Base-by-base conservation (phyloP, 2,329 filamentous ascomycete genomes). In the Penicillium sp. region DNA sequence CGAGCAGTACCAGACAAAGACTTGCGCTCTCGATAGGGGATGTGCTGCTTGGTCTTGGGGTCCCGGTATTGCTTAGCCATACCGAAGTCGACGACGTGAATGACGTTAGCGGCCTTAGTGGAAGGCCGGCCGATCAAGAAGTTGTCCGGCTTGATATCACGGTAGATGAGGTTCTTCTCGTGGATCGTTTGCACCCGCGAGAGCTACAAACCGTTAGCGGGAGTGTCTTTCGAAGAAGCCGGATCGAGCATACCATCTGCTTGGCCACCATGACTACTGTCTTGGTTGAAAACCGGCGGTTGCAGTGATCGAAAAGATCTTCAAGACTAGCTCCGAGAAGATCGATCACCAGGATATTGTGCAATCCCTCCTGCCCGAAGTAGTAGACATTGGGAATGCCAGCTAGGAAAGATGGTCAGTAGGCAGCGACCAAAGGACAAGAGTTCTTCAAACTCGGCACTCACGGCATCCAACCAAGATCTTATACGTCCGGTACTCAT, bases 41-140 rank as follows among this genome's bases (percentile, higher is more conserved):
- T 97, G 71, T 98, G 93, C 69, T 97, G 93, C 72, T 97, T 97
- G 25, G 93, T 95, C 77, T 97, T 97, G 41, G 93, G 93, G 59
- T 98, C 93, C 57, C 93, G 85, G 70, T 97, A 98, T 68, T 97
- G 93, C 75, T 98, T 98, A 50, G 93, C 93, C 93, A 98, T 97
- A 59, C 93, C 93, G 60, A 98, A 98, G 69, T 98, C 93, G 59
- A 98, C 90, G 25, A 97, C 93, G 63, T 98, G 91, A 54, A 98
- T 96, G 41, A 97, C 89, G 66, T 96, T 97, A 60, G 90, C 87
- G n/a, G 87, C 80, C 73, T 97, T 97, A 46, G 89, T 90, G 57
- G 83, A 84, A 0, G 89, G 89, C 33, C 91, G 83, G 39, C 93
- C 93, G 58, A 97, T 96, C 50, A 98, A 79, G 73, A 98, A 97